Base-by-base conservation (phyloP, 202 grass and related monocot genomes). In the Digitaria exilis region DNA sequence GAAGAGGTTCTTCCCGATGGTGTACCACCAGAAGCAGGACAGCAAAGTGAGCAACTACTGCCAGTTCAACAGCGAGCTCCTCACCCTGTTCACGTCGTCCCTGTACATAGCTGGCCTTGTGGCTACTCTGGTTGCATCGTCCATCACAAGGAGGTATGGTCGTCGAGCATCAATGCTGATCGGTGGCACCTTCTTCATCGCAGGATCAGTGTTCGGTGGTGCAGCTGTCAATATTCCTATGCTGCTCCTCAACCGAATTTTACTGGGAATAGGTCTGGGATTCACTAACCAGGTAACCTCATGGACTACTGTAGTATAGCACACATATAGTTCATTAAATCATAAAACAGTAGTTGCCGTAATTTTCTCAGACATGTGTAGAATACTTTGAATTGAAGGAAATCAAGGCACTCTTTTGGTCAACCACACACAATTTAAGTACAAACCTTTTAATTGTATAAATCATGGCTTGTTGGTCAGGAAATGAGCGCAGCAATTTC, bases 281-380 rank as follows among this genome's bases (percentile, higher is more conserved):
- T 92, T 97, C 65, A 90, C 92, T 73, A 97, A 97, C 66, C 94
- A 94, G 94, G 94, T 97, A 88, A 80, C 16, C 28, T 31, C 17
- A 28, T 17, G 6, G 28, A 62, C 2, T 17, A 31, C 28, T 62
- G 59, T 17, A 62, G 30, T 56, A 24, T 78, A 29, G 9, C 9
- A 49, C 1, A 79, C 26, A 41, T 64, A 32, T 51, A 30, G 70
- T 55, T 83, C 22, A 21, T 26, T 1, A 26, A 45, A 64, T 50
- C 9, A 50, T 17, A n/a, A 32, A 41, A 13, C 22, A 21, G 37
- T 24, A 56, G 5, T 21, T 50, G 16, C 3, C 39, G 63, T 49
- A 7, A 69, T 69, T n/a, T 80, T 37, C 8, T 48, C 55, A 29
- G 5, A 18, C 18, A 68, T 31, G 17, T 59, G 22, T 45, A 45